Percentiles rank a stretch among this genome's conserved stretches.
These are phyloP conservation scores for Arctium minus DNA, from an alignment of 129 eudicot species.

Conservation along the genomic window DNA sequence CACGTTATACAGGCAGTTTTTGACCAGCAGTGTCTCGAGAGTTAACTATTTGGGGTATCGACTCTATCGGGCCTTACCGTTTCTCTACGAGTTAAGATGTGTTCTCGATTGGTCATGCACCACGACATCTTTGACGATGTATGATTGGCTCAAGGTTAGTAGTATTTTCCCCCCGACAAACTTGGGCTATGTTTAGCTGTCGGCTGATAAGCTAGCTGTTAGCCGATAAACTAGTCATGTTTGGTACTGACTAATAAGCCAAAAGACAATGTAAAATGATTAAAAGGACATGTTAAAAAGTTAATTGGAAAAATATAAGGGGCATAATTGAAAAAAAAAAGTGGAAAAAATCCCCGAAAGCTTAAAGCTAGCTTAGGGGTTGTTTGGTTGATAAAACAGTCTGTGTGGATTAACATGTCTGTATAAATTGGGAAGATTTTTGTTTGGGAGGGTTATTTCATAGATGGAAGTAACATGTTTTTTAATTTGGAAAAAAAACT, in stretches of 20 bases:
- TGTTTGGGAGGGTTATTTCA: too few species aligned
- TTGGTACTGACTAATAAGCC: neutral
- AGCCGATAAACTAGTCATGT: too few species aligned
- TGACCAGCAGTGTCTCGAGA: constrained; percentile 44
- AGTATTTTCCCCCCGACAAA: neutral
- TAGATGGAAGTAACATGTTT: too few species aligned
- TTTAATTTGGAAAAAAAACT: too few species aligned
- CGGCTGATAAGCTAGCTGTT: neutral
- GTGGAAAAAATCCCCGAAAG: neutral
- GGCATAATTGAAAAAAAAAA: neutral
- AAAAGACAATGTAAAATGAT: too few species aligned
- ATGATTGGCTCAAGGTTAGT: constrained; percentile 59
- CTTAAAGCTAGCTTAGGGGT: neutral
- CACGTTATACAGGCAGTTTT: constrained; percentile 49
- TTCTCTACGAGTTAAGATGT: constrained; percentile 51
- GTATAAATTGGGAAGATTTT: too few species aligned
- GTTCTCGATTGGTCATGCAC: constrained; percentile 66
- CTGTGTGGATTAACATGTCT: too few species aligned
- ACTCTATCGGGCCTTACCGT: constrained; percentile 52
- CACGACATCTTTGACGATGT: constrained; percentile 51
- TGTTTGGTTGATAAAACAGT: too few species aligned
- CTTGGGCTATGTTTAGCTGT: neutral
- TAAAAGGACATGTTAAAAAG: neutral
- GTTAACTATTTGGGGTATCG: constrained; percentile 49
- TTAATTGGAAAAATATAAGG: too few species aligned